These are phyloP conservation scores for Fraxinus quadrangulata DNA, from an alignment of 257 asterid genomes.

Conservation along the genomic window DNA sequence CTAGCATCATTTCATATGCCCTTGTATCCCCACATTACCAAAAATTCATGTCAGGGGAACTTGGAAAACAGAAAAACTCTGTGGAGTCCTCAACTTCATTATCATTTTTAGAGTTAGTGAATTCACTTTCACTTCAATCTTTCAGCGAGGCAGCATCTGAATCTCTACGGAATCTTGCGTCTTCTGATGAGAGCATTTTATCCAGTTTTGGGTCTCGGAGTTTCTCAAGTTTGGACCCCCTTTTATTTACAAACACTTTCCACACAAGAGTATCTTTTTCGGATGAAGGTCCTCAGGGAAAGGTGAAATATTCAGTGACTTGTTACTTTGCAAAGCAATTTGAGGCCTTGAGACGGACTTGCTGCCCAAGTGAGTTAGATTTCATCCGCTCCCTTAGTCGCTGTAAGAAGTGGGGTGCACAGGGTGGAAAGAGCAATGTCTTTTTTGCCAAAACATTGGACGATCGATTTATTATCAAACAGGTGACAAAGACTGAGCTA, in stretches of 20 bases:
- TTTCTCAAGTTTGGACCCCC: conserved; percentile 52
- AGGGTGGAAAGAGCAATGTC: conserved; percentile 87
- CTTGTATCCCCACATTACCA: conserved; percentile 59
- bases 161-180: conserved; percentile 38
- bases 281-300: conserved; percentile 66
- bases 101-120: conserved; percentile 46
- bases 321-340: conserved; percentile 74
- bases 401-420: conserved; percentile 88
- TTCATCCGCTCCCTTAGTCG: conserved; percentile 74
- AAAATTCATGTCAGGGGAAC: conserved; percentile 46
- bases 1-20: conserved; percentile 66
- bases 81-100: conserved; percentile 49
- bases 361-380: conserved; percentile 66
- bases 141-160: conserved; percentile 51
- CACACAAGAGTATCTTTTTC: conserved; percentile 61
- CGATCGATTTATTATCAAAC: conserved; percentile 76
- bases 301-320: conserved; percentile 66
- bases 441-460: conserved; percentile 77
- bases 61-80: conserved; percentile 43
- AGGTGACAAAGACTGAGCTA: conserved; percentile 74
- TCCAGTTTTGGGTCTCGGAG: conserved; percentile 46
- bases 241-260: conserved; percentile 38
- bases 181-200: conserved; percentile 43
- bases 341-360: conserved; percentile 60
- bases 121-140: conserved; percentile 51